Evolutionary conservation across 139 green algal genomes (phyloP).

Genomic region (Gonium pectorale): DNA sequence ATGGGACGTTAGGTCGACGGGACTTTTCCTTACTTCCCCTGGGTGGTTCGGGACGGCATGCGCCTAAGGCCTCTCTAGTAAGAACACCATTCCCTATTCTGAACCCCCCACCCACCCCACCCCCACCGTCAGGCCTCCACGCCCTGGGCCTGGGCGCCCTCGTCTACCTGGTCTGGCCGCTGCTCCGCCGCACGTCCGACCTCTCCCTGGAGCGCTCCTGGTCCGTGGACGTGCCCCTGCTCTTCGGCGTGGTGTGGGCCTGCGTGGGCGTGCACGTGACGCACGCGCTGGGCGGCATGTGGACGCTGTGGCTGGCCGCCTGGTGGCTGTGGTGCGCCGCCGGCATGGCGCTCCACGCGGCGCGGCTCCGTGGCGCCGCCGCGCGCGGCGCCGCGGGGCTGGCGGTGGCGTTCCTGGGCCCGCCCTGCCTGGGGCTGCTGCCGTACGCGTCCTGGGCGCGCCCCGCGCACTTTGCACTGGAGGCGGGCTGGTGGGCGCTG

Average conservation of each 20-base stretch:
- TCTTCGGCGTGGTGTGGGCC: conserved; percentile 13
- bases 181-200: neutral
- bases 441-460: neutral
- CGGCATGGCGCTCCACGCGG: neutral
- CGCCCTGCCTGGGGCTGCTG: neutral
- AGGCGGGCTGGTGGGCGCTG: conserved; percentile 4
- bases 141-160: neutral
- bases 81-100: neutral
- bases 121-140: neutral
- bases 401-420: neutral
- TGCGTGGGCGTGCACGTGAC: neutral
- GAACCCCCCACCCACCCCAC: neutral
- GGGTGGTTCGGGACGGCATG: neutral
- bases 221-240: conserved; percentile 8
- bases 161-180: neutral
- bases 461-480: conserved; percentile 12
- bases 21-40: neutral
- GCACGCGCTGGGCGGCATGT: conserved; percentile 4
- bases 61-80: neutral
- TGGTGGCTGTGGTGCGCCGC: conserved; percentile 28
- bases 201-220: neutral
- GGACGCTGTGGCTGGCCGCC: conserved; percentile 26
- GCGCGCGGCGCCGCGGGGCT: neutral
- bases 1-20: neutral
- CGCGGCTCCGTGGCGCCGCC: neutral